Percentiles rank a stretch among this genome's conserved stretches.
Conservation (phyloP, 1,139 yeast species). For the Nakaseomyces glabratus region DNA sequence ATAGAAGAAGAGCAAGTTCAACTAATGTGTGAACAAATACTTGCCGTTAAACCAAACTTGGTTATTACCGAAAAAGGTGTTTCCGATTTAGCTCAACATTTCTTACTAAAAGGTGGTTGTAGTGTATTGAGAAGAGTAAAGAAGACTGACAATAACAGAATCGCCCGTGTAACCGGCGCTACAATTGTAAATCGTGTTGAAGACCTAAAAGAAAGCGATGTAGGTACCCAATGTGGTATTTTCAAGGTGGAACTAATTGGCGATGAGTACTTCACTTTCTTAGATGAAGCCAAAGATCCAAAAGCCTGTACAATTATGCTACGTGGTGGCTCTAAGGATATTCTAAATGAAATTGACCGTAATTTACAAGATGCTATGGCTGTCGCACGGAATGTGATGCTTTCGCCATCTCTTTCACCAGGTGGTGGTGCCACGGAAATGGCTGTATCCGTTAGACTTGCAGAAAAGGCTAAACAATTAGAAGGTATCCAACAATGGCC, state of each 20-base stretch:
- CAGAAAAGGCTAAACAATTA: conserved; percentile 84
- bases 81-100: conserved; percentile 96
- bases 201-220: conserved; percentile 81
- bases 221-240: conserved; percentile 82
- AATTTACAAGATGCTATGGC: conserved; percentile 98
- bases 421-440: conserved; percentile 99
- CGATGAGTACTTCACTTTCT: conserved; percentile 88
- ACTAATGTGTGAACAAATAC: conserved; percentile 72
- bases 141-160: conserved; percentile 92
- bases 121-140: conserved; percentile 90
- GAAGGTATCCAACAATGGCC: conserved; percentile 99
- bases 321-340: conserved; percentile 96
- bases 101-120: conserved; percentile 84
- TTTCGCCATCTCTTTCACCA: conserved; percentile 90
- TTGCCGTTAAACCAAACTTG: conserved; percentile 82
- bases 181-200: conserved; percentile 93
- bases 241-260: conserved; percentile 94
- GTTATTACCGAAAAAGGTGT: conserved; percentile 98
- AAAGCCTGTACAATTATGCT: conserved; percentile 88
- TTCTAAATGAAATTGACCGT: conserved; percentile 90
- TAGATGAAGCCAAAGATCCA: conserved; percentile 75
- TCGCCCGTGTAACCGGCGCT: conserved; percentile 96
- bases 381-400: conserved; percentile 88
- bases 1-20: conserved; percentile 98
- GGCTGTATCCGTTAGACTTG: conserved; percentile 86